phyloP scores from a whole-genome alignment of 495 filamentous ascomycete genomes.

The Penicillium parvum region DNA sequence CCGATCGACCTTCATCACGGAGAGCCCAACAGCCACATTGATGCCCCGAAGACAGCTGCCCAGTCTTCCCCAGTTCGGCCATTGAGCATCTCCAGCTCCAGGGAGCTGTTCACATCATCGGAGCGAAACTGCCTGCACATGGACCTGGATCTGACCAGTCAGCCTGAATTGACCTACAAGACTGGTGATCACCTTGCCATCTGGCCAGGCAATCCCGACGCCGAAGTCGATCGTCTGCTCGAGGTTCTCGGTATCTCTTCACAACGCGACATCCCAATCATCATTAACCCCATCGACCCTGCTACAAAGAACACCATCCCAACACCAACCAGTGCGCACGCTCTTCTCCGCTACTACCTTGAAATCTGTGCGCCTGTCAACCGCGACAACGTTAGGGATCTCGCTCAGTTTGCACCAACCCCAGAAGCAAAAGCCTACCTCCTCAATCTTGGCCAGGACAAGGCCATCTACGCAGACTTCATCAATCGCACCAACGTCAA shows the following conservation, averaged over 20 bases:
- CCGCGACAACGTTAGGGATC: slow-evolving; percentile 35
- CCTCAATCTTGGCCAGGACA: slow-evolving; percentile 28
- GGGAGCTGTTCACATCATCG: slow-evolving; percentile 35
- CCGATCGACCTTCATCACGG: slow-evolving; percentile 38
- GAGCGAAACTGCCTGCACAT: slow-evolving; percentile 47
- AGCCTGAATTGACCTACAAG: slow-evolving; percentile 56
- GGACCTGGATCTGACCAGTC: slow-evolving; percentile 40
- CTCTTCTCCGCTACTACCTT: slow-evolving; percentile 45
- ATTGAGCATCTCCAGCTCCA: slow-evolving; percentile 29
- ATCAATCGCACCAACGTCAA: slow-evolving; percentile 34
- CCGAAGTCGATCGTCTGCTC: slow-evolving; percentile 40
- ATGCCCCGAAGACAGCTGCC: slow-evolving; percentile 20
- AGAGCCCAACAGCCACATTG: slow-evolving; percentile 26
- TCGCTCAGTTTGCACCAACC: slow-evolving; percentile 44
- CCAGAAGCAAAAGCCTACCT: slow-evolving; percentile 33
- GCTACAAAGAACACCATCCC: slow-evolving; percentile 37
- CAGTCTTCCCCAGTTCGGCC: slow-evolving; percentile 29
- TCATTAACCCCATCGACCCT: slow-evolving; percentile 30
- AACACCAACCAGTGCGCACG: slow-evolving; percentile 37
- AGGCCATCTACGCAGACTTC: slow-evolving; percentile 30
- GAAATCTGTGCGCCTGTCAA: slow-evolving; percentile 48
- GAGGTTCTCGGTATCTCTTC: slow-evolving; percentile 30
- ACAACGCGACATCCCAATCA: slow-evolving; percentile 23
- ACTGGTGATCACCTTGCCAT: slow-evolving; percentile 75
- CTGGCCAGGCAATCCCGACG: slow-evolving; percentile 61